Evolutionary conservation across 1,139 yeast genomes (phyloP).

Genomic region (Zhuliangozyma parablackwelliae): DNA sequence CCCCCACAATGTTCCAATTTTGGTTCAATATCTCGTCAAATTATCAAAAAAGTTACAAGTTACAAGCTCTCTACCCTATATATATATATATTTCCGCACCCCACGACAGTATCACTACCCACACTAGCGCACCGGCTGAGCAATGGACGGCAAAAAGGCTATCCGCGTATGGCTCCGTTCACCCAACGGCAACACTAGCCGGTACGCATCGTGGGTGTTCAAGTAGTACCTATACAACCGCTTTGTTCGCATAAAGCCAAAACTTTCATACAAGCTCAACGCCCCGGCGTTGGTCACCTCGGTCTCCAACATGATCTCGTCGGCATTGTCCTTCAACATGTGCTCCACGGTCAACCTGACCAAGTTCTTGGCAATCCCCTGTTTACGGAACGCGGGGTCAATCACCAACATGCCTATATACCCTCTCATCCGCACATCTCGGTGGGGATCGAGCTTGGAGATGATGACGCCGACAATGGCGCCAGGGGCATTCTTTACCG

Average conservation of each 20-base stretch:
- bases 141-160: conserved; percentile 23
- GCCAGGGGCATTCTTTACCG: conserved; percentile 18
- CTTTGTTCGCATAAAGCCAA: conserved; percentile 82
- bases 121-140: too few relatives aligned
- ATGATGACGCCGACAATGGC: conserved; percentile 73
- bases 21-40: too few relatives aligned
- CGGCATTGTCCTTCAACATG: conserved; percentile 64
- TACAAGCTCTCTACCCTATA: too few relatives aligned
- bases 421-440: conserved; percentile 69
- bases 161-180: conserved; percentile 27
- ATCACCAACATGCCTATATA: conserved; percentile 97
- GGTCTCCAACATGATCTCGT: conserved; percentile 87
- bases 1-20: too few relatives aligned
- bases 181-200: conserved; percentile 52
- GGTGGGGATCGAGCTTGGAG: conserved; percentile 77
- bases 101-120: too few relatives aligned
- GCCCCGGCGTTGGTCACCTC: conserved; percentile 84
- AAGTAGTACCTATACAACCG: conserved; percentile 81
- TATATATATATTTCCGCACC: too few relatives aligned
- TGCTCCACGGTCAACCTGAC: conserved; percentile 61
- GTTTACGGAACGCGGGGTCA: conserved; percentile 62
- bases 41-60: too few relatives aligned
- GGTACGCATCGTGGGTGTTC: conserved; percentile 88
- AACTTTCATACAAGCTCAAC: conserved; percentile 68
- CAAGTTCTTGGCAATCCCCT: conserved; percentile 74